These are phyloP conservation scores for Corylus heterophylla DNA, from an alignment of 306 rosid genomes.

Conservation along the genomic window DNA sequence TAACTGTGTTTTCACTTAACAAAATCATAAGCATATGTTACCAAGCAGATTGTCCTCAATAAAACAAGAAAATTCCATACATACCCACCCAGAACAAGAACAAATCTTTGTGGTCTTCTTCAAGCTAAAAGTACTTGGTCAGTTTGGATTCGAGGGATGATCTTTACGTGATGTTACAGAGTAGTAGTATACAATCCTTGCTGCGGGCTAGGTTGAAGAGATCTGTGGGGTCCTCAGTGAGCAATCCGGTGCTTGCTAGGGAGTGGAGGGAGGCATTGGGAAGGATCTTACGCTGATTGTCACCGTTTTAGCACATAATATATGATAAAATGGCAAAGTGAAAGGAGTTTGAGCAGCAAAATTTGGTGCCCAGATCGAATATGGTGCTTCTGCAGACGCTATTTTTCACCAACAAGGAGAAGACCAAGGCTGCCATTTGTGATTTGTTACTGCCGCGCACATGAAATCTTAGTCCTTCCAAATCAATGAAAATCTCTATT, in stretches of 20 bases:
- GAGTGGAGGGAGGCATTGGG: constrained; percentile 94
- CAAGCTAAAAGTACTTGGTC: constrained; percentile 31
- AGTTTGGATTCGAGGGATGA: constrained; percentile 90
- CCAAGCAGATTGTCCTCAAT: no score
- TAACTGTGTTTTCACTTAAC: no score
- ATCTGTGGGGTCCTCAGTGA: constrained; percentile 64
- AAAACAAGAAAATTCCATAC: no score
- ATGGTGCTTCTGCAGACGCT: constrained; percentile 85
- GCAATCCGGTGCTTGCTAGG: constrained; percentile 68
- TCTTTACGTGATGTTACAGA: constrained; percentile 73
- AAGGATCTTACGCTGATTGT: constrained; percentile 72
- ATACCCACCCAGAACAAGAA: no score
- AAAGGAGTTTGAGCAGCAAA: constrained; percentile 89
- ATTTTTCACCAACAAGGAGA: constrained; percentile 79
- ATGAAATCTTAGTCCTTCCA: no score
- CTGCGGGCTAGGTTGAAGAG: constrained; percentile 69
- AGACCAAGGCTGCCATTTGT: constrained; percentile 80
- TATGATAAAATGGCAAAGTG: constrained; percentile 97
- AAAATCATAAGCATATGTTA: no score
- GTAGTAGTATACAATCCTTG: constrained; percentile 45
- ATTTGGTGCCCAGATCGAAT: constrained; percentile 62
- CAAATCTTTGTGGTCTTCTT: no score
- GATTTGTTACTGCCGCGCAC: constrained; percentile 19
- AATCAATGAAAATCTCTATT: no score
- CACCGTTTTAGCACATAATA: constrained; percentile 77